These are phyloP conservation scores for Saturnispora quitensis DNA, from an alignment of 805 yeast genomes.

Conservation along the genomic window DNA sequence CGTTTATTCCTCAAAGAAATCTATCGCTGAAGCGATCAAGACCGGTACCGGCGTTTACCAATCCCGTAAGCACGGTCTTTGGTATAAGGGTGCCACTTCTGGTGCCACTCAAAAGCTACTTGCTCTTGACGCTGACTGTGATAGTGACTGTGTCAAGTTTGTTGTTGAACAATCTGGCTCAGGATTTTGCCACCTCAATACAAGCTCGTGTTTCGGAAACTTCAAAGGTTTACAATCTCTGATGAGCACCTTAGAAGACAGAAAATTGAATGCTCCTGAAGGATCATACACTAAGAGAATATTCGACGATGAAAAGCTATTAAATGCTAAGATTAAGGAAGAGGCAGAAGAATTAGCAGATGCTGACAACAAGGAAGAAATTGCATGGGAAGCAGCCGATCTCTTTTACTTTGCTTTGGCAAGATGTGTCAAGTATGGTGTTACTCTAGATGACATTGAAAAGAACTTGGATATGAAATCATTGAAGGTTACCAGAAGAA, in stretches of 20 bases:
- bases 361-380: slow-evolving; percentile 55
- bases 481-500: slow-evolving; percentile 80
- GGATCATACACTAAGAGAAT: slow-evolving; percentile 93
- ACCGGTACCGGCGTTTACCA: slow-evolving; percentile 87
- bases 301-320: slow-evolving; percentile 64
- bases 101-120: slow-evolving; percentile 84
- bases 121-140: slow-evolving; percentile 73
- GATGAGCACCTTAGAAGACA: slow-evolving; percentile 54
- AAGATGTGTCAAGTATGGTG: slow-evolving; percentile 60
- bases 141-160: slow-evolving; percentile 82
- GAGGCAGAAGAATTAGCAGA: slow-evolving; percentile 95
- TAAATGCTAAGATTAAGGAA: slow-evolving; percentile 84
- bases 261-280: slow-evolving; percentile 66
- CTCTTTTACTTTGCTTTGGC: slow-evolving; percentile 50
- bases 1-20: slow-evolving; percentile 80
- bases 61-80: slow-evolving; percentile 83
- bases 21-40: slow-evolving; percentile 72
- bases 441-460: slow-evolving; percentile 72
- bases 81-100: slow-evolving; percentile 96
- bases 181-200: slow-evolving; percentile 89
- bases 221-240: slow-evolving; percentile 58
- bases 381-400: slow-evolving; percentile 98
- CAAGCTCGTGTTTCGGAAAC: slow-evolving; percentile 72
- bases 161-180: slow-evolving; percentile 76
- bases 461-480: slow-evolving; percentile 75